Base-by-base conservation (phyloP, 2,329 filamentous ascomycete species). In the Periconia macrospinosa region DNA sequence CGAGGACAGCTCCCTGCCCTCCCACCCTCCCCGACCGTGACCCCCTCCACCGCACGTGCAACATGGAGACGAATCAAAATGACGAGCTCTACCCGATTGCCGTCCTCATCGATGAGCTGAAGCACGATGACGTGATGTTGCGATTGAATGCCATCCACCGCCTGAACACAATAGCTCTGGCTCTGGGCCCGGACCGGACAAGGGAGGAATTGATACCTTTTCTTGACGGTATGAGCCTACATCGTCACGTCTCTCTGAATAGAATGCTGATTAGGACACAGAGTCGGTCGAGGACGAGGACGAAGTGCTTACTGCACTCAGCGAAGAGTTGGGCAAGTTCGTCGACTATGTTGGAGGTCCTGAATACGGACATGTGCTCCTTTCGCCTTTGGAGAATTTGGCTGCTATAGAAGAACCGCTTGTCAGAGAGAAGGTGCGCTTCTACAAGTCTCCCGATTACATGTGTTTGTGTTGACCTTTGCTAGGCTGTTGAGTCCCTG, bases 51-150 rank as follows among this genome's bases (percentile, higher is more conserved):
- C 45, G 50, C 51, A 55, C 61, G 44, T 53, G 57, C 64, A 70
- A 48, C 61, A 97, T 97, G 93, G 91, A 97, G 81, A 89, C 88
- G 79, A 90, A 88, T 79, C 87, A 93, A 82, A 95, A 89, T 78
- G 94, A 99, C 81, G 95, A 97, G 87, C 92, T 99, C 72, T 99
- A 97, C 79, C 94, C 94, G 76, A 99, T 99, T 83, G 94, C 95
- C 74, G 94, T 99, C 67, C 88, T 99, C 79, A 99, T 99, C 79
- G 94, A 99, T 78, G 94, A 99, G 86, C 85, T 99, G 73, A 99
- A 99, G 93, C 94, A 99, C 78, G 94, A 99, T 76, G 95, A 99
- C 83, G 94, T 99, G 67, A 86, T 97, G 63, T 87, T 99, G 75
- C 91, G 94, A 76, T 85, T 99, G 78, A 99, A 99, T 79, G 94